Base-by-base conservation (phyloP, 495 filamentous ascomycete species). In the Lasiosphaeris hirsuta region DNA sequence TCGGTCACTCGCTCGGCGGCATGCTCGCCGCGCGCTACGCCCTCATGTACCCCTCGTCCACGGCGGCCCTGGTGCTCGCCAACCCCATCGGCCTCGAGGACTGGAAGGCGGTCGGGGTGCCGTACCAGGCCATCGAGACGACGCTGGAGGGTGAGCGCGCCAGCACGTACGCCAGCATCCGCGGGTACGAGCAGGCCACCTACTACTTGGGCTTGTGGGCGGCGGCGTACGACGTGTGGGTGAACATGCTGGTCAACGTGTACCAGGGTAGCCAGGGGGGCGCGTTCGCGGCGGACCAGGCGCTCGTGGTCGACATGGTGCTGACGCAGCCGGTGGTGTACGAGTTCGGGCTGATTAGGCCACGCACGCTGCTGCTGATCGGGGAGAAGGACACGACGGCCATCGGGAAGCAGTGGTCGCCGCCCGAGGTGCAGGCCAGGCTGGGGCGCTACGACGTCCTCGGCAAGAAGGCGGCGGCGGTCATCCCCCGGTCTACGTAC, bases 1-100 rank as follows among this genome's bases (percentile, higher is more conserved):
- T 79, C 14, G 77, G 77, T 11, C 75, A 78, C 60, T 78, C 75
- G 4, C 59, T 79, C 41, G 77, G 77, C 50, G 77, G 75, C 23
- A 77, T 79, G 75, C 67, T 75, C 10, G 64, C 70, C 6, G 61
- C 68, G 7, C 72, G 75, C 40, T 78, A 68, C 50, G 65, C 67
- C 13, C 68, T 79, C n/a, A 69, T 76, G 67, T 78, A 70, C 57
- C 73, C 77, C 6, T 58, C 58, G 0, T 58, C 61, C 42, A 61
- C 65, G 9, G 54, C 57, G 8, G 49, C 39, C 33, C 49, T 77
- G 19, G 65, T 72, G 6, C 33, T 78, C 42, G 68, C 73, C 4
- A 64, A 75, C 39, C 72, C 76, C 1, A 61, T 79, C 30, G 76
- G 76, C 3, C 52, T 79, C 40, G 76, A 79, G 56, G 70, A 79